Evolutionary conservation across 306 rosid species (phyloP), one percentile per base, ranked within the genome.

Genomic region (Astragalus glycyphyllos): DNA sequence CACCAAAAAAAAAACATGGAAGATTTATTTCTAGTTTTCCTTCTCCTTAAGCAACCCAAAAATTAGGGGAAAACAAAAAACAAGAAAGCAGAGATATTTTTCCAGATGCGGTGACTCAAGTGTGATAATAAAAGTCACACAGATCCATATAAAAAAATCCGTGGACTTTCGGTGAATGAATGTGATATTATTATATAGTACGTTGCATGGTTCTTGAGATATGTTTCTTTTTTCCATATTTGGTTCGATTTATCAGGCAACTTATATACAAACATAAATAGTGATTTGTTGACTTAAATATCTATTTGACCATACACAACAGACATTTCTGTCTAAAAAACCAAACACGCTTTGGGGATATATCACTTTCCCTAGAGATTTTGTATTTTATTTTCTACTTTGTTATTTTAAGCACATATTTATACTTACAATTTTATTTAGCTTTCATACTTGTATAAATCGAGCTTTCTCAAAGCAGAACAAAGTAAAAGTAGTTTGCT

Each of bases 191-290:
- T 32, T 35, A 14, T 5, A 44, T 56, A 6, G 23, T 20, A n/a
- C 7, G 11, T 12, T 38, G 12, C 63, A 23, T 44, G 29, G 16
- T 38, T 38, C 15, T 38, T 11, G 40, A 61, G 23, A 37, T 50
- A n/a, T 20, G 17, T 63, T 32, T 47, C 9, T 20, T 58, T 45
- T 45, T 60, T 41, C 16, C 72, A 7, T 48, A 65, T 57, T 16
- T 56, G 6, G 55, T 26, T 64, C 56, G 62, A 13, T 57, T 78
- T 78, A 64, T 72, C 38, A 58, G 37, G 78, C 58, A 35, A 32
- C 17, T 37, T 7, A 65, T 26, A 26, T 26, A 64, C 50, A 48
- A 49, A 65, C 59, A 65, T 72, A 74, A 58, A 53, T 40, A 58
- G 58, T 40, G 65, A 49, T 48, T 64, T 65, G 51, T 64, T 55